Evolutionary conservation across 805 yeast species (phyloP), one percentile per base, ranked within the genome.

Genomic region (Lachancea waltii): DNA sequence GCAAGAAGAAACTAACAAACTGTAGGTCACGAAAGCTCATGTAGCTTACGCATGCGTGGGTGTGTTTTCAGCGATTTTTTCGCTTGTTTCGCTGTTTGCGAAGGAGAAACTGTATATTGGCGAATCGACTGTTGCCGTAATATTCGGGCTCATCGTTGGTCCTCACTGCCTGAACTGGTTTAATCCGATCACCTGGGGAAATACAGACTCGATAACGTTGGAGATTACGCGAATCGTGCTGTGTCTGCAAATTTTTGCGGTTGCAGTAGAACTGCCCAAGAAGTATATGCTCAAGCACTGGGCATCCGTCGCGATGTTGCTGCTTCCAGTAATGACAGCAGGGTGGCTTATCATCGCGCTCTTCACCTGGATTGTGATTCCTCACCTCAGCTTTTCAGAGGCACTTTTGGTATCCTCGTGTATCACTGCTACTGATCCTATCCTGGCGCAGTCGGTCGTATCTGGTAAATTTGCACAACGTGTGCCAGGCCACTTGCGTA

Each of bases 401-500:
- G 79, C 85, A 2, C 69, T 87, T 24, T 69, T 81, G 33, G 77
- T 87, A 1, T 74, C 89, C 22, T 95, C 95, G 1, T 86, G 95
- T 58, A 79, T 87, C 32, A 89, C 96, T 0, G 96, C 96, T 2
- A 89, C 97, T 0, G 97, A 87, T 63, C 97, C 97, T 5, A 92
- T 87, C 29, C 69, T 87, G 53, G 95, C 96, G 2, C 92, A 95
- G 13, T 95, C 96, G 2, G 95, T 87, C 26, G 95, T 87, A 8
- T 95, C 64, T 13, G 95, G 95, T 48, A 84, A 85, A 56, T 87
- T 87, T 58, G 95, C 95, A 10, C 76, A 75, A 53, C 73, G 95
- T 39, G 95, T 87, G 13, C 95, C 95, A 1, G 95, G 94, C n/a
- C 96, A 87, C 62, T 69, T 87, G 63, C 70, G 95, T 49, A 83